Conservation (phyloP, 306 rosid genomes). For the Lotus japonicus region DNA sequence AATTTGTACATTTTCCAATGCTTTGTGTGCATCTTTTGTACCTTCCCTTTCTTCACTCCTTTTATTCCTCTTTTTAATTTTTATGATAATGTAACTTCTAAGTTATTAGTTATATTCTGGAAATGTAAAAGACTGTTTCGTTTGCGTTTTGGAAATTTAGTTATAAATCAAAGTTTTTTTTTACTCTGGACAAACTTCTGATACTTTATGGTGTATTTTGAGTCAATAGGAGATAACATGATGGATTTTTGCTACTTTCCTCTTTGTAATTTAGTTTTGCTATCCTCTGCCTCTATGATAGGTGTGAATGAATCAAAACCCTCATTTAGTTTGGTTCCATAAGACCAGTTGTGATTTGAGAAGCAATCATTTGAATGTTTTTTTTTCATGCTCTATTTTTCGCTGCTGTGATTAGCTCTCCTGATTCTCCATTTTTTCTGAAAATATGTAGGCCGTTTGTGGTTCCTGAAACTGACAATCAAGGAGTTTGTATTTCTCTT, state of each 20-base stretch:
- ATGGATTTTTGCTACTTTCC: not conserved
- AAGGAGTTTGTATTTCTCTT: conserved; percentile 86
- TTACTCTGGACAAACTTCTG: not conserved
- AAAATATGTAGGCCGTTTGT: conserved; percentile 56
- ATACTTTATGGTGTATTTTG: not conserved
- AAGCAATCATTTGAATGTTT: no score
- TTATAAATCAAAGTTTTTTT: not conserved
- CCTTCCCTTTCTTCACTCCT: not conserved
- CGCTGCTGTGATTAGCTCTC: not conserved
- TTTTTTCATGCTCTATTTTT: no score
- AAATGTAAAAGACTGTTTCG: not conserved
- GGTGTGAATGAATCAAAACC: no score
- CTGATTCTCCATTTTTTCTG: conserved; percentile 21
- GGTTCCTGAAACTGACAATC: conserved; percentile 57
- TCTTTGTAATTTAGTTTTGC: not conserved
- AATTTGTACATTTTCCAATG: not conserved
- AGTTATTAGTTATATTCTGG: not conserved
- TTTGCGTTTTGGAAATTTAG: conserved; percentile 13
- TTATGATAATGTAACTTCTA: not conserved
- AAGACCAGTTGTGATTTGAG: conserved; percentile 6
- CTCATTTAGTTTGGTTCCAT: not conserved
- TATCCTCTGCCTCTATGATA: no score
- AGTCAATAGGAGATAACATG: conserved; percentile 8
- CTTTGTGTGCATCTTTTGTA: not conserved
- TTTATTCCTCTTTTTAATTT: not conserved